Percentiles rank a stretch among this genome's conserved stretches.
These are phyloP conservation scores for Arthrinium phaeospermum DNA, from an alignment of 2,329 filamentous ascomycete genomes.

Conservation along the genomic window DNA sequence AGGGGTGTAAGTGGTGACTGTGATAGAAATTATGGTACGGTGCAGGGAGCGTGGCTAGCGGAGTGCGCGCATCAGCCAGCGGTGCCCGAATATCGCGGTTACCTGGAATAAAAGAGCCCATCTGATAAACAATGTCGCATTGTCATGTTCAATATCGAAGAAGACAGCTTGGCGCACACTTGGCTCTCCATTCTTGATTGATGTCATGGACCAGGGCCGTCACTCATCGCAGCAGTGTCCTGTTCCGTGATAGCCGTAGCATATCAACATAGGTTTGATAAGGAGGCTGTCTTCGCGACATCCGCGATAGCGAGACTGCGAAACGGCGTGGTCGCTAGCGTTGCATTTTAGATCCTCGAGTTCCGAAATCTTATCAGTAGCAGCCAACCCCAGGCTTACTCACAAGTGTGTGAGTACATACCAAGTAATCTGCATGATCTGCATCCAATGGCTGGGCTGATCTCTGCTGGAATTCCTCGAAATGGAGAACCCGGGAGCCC, in stretches of 20 bases:
- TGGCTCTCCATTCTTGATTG: background rate
- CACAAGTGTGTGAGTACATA: background rate
- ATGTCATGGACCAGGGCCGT: background rate
- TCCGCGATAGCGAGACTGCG: background rate
- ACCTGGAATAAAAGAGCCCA: background rate
- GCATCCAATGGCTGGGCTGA: background rate
- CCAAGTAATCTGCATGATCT: background rate
- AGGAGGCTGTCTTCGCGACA: background rate
- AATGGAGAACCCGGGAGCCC: background rate
- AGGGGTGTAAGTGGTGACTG: slow-evolving; percentile 12
- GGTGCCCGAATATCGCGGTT: background rate
- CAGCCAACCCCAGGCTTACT: background rate
- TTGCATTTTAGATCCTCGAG: background rate
- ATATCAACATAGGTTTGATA: background rate
- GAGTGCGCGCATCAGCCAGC: background rate
- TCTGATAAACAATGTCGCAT: background rate
- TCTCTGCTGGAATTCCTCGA: background rate
- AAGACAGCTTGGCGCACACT: background rate
- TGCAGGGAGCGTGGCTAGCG: slow-evolving; percentile 3
- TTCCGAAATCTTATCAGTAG: slow-evolving; percentile 1
- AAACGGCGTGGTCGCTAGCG: background rate
- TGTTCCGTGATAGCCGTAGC: slow-evolving; percentile 7
- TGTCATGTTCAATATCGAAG: background rate
- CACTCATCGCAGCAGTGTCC: background rate
- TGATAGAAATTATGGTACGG: background rate